Conservation (phyloP, 2,329 filamentous ascomycete species). For the Colletotrichum musae region DNA sequence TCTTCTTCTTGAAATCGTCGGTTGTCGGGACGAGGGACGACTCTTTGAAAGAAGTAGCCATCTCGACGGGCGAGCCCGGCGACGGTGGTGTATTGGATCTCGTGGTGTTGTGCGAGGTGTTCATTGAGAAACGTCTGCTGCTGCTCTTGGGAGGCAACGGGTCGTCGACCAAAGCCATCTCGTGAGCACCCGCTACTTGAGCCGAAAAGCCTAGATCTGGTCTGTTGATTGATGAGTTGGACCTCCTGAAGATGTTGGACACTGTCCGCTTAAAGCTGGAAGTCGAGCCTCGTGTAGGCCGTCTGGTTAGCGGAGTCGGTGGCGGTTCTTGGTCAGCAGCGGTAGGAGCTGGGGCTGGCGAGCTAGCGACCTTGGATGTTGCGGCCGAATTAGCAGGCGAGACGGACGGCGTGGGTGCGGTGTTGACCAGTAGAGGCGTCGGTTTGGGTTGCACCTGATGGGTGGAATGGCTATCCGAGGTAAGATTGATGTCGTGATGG, state of each 20-base stretch:
- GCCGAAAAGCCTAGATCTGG: conserved; percentile 43
- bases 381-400: conserved; percentile 22
- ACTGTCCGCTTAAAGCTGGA: conserved; percentile 64
- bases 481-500: conserved; percentile 50
- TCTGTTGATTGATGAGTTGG: conserved; percentile 53
- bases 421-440: conserved; percentile 37
- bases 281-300: conserved; percentile 59
- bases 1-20: conserved; percentile 65
- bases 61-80: conserved; percentile 61
- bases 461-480: conserved; percentile 41
- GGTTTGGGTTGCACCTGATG: conserved; percentile 34
- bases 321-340: conserved; percentile 46
- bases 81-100: conserved; percentile 67
- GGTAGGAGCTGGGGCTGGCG: conserved; percentile 30
- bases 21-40: conserved; percentile 56
- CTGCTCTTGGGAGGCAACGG: conserved; percentile 29
- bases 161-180: conserved; percentile 40
- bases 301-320: conserved; percentile 53
- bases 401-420: conserved; percentile 28
- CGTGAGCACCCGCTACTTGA: conserved; percentile 43
- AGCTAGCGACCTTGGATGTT: conserved; percentile 22
- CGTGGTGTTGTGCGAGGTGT: conserved; percentile 61
- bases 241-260: conserved; percentile 64
- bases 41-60: conserved; percentile 50
- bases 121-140: conserved; percentile 56